These are phyloP conservation scores for Jacaranda mimosifolia DNA, from an alignment of 257 asterid genomes.

Conservation along the genomic window DNA sequence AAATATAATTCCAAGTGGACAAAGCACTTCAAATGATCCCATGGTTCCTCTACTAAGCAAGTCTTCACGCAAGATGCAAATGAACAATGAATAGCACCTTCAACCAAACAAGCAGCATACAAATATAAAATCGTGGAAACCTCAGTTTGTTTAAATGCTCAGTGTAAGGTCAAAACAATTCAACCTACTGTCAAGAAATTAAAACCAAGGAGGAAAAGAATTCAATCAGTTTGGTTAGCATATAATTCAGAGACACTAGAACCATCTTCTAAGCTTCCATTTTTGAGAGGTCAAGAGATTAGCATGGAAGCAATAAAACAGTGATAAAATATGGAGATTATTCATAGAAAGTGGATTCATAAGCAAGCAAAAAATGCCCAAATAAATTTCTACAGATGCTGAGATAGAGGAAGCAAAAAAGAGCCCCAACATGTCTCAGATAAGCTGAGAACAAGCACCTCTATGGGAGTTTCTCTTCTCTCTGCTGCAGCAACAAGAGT, in stretches of 20 bases:
- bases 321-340: neutral
- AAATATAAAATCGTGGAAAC: too few species aligned
- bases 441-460: constrained; percentile 60
- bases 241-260: neutral
- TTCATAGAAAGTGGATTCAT: neutral
- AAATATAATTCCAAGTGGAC: too few species aligned
- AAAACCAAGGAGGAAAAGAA: too few species aligned
- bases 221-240: too few species aligned
- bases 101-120: too few species aligned
- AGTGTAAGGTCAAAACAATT: too few species aligned
- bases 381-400: constrained; percentile 23
- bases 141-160: too few species aligned
- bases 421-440: constrained; percentile 14
- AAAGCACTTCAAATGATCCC: too few species aligned
- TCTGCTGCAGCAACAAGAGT: constrained; percentile 99
- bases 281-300: constrained; percentile 12
- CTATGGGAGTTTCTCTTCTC: constrained; percentile 91
- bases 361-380: neutral
- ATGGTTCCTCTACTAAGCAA: too few species aligned
- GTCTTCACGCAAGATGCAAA: too few species aligned
- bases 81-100: too few species aligned
- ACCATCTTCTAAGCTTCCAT: neutral
- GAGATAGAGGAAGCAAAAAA: neutral
- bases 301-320: neutral
- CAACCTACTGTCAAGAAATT: too few species aligned